A percentile compares a stretch with the other conserved stretches of the same genome.
phyloP scores from a whole-genome alignment of 2,329 filamentous ascomycete genomes.

The Colletotrichum falcatum region DNA sequence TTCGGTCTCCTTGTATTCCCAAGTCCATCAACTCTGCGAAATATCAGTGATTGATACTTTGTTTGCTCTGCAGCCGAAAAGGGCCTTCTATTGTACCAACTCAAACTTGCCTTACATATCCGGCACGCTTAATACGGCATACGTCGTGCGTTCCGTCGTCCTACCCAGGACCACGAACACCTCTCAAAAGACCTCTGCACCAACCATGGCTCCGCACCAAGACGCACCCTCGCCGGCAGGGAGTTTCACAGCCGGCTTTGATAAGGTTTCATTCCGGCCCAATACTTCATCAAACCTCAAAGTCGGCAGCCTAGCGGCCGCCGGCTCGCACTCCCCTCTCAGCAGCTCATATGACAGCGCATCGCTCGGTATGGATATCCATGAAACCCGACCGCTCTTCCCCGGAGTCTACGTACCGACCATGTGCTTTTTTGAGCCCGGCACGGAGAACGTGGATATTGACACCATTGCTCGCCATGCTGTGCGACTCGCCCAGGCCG shows the following conservation, averaged over 20 bases:
- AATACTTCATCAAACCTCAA: conserved; percentile 49
- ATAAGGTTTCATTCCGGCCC: conserved; percentile 51
- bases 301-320: conserved; percentile 45
- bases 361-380: conserved; percentile 50
- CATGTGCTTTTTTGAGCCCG: conserved; percentile 77
- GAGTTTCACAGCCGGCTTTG: conserved; percentile 58
- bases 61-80: not conserved
- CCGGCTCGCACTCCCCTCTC: conserved; percentile 51
- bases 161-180: not conserved
- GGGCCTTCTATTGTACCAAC: conserved; percentile 2
- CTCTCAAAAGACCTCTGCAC: not conserved
- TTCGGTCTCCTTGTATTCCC: not conserved
- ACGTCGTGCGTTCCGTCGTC: conserved; percentile 20
- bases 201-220: conserved; percentile 60
- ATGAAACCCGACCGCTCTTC: conserved; percentile 53
- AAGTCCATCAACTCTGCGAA: not conserved
- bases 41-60: not conserved
- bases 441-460: conserved; percentile 75
- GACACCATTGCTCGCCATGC: conserved; percentile 70
- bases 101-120: not conserved
- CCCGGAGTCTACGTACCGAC: conserved; percentile 79
- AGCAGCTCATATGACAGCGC: conserved; percentile 58
- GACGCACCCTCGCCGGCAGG: conserved; percentile 60
- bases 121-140: conserved; percentile 3
- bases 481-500: conserved; percentile 78